phyloP scores from a whole-genome alignment of 441 rosid genomes.

The Capsella rubella region DNA sequence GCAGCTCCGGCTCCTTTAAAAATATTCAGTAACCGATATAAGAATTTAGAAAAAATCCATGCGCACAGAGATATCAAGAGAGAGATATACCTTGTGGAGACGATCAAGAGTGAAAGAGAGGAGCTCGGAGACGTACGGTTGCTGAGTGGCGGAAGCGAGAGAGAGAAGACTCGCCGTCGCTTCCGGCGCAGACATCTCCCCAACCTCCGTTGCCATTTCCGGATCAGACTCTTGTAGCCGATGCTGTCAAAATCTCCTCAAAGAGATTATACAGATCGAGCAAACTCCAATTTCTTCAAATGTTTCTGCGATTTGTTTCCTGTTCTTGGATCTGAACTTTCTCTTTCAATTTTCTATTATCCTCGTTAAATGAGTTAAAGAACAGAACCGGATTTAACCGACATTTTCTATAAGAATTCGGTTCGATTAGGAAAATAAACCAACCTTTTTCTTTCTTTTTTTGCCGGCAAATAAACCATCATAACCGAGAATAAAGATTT shows the following conservation, averaged over 20 bases:
- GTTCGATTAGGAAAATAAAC: not conserved
- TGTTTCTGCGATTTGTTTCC: slow-evolving; percentile 7
- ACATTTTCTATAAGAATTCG: not conserved
- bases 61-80: slow-evolving; percentile 12
- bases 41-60: slow-evolving; percentile 23
- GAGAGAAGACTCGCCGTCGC: slow-evolving; percentile 60
- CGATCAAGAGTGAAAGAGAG: slow-evolving; percentile 99
- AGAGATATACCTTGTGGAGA: slow-evolving; percentile 75
- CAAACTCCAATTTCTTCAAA: slow-evolving; percentile 7
- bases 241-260: slow-evolving; percentile 8
- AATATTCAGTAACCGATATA: slow-evolving; percentile 1
- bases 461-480: not conserved
- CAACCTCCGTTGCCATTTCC: slow-evolving; percentile 64
- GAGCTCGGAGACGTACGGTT: slow-evolving; percentile 92
- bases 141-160: slow-evolving; percentile 83
- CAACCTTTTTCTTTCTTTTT: too few relatives aligned
- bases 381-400: not conserved
- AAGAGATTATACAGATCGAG: slow-evolving; percentile 22
- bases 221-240: slow-evolving; percentile 7
- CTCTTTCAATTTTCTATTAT: slow-evolving; percentile 3
- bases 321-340: slow-evolving; percentile 32
- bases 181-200: slow-evolving; percentile 47
- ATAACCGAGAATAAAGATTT: not conserved
- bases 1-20: slow-evolving; percentile 86
- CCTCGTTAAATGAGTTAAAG: not conserved